phyloP scores from a whole-genome alignment of 2,329 filamentous ascomycete species.

The Pyrenochaeta sp. region DNA sequence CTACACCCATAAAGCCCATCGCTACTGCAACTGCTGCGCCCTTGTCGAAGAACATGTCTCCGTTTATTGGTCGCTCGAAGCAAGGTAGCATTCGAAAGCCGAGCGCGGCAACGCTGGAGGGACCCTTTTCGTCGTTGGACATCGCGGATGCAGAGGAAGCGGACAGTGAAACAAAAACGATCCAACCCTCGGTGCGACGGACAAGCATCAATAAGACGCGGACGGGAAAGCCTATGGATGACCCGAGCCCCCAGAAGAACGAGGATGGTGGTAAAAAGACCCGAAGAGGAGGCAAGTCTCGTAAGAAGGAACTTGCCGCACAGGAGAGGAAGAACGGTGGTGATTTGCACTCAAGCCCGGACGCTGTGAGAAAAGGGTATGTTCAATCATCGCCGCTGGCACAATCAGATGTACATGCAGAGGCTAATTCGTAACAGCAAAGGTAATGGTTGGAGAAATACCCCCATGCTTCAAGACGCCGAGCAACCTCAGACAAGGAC shows the following conservation, averaged over 20 bases:
- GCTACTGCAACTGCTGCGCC: conserved; percentile 44
- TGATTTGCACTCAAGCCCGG: conserved; percentile 35
- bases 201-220: conserved; percentile 51
- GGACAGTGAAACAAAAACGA: conserved; percentile 45
- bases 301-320: conserved; percentile 55
- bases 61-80: conserved; percentile 47
- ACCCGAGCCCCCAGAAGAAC: conserved; percentile 37
- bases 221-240: conserved; percentile 52
- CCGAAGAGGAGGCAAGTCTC: conserved; percentile 54
- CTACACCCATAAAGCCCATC: conserved; percentile 55
- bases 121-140: conserved; percentile 51
- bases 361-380: conserved; percentile 42
- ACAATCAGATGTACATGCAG: not conserved
- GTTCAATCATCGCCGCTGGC: conserved; percentile 38
- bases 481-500: conserved; percentile 48
- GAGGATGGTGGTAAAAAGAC: conserved; percentile 56
- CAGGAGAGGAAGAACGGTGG: conserved; percentile 49
- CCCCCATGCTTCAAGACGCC: conserved; percentile 71
- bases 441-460: conserved; percentile 73
- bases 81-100: conserved; percentile 39
- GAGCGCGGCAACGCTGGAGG: conserved; percentile 50
- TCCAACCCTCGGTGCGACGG: conserved; percentile 37
- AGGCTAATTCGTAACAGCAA: conserved; percentile 48
- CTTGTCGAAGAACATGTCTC: conserved; percentile 47
- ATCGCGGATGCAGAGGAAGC: conserved; percentile 51